A percentile compares a stretch with the other conserved stretches of the same genome.
Evolutionary conservation across 164 flowering plant species (phyloP).

Genomic region (Umbilicus rupestris): DNA sequence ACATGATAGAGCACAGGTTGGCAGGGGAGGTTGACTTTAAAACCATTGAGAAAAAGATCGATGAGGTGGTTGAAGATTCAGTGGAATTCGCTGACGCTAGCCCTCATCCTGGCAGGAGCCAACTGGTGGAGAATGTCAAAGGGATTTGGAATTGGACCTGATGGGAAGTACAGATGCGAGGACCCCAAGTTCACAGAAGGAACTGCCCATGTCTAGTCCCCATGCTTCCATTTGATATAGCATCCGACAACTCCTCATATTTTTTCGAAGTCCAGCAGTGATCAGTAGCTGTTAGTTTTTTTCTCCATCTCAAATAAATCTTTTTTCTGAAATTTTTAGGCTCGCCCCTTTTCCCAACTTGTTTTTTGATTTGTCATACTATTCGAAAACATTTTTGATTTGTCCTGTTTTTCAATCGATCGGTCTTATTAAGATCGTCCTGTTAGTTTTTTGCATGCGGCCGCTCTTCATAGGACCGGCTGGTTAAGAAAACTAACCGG

Average conservation of each 20-base stretch:
- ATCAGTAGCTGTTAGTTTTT: neutral
- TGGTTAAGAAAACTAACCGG: too few species aligned
- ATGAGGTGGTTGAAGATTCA: conserved; percentile 77
- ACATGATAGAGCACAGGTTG: conserved; percentile 61
- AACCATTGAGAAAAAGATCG: conserved; percentile 82
- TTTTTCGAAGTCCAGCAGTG: neutral
- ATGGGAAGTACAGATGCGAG: conserved; percentile 86
- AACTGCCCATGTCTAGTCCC: conserved; percentile 71
- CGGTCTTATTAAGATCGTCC: too few species aligned
- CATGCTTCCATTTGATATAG: neutral
- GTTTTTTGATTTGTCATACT: too few species aligned
- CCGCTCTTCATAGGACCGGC: too few species aligned
- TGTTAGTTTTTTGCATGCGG: too few species aligned
- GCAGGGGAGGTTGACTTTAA: conserved; percentile 73
- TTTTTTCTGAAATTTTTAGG: too few species aligned
- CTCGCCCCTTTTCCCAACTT: too few species aligned
- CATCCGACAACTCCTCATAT: neutral
- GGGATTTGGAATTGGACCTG: conserved; percentile 95
- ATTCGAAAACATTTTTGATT: too few species aligned
- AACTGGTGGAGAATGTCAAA: conserved; percentile 86
- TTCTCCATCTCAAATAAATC: neutral
- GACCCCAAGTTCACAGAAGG: conserved; percentile 93
- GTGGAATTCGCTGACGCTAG: conserved; percentile 89
- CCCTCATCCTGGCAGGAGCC: conserved; percentile 64
- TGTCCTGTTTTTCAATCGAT: too few species aligned